phyloP scores from a whole-genome alignment of 2,329 filamentous ascomycete genomes.

The Pseudogymnoascus sp. region DNA sequence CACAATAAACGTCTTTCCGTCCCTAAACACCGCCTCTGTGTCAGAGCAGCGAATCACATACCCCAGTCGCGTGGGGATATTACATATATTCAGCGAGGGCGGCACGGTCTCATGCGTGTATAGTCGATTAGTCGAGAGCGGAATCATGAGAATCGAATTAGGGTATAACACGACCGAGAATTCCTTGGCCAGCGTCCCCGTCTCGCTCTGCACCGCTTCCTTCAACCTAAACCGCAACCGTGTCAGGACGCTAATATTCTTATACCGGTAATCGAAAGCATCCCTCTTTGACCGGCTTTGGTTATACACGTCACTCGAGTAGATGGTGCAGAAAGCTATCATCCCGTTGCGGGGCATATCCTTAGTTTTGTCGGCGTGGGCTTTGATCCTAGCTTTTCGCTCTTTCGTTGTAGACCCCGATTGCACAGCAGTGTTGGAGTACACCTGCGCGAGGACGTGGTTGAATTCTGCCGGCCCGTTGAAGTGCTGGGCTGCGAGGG shows the following conservation, averaged over 20 bases:
- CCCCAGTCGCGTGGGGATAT: background rate
- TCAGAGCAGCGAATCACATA: background rate
- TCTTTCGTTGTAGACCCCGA: background rate
- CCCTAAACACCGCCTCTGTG: background rate
- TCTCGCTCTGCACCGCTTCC: background rate
- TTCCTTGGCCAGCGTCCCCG: background rate
- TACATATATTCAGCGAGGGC: background rate
- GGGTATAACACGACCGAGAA: background rate
- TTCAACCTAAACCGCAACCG: background rate
- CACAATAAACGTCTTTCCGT: background rate
- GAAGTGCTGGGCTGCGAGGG: background rate
- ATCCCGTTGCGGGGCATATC: background rate
- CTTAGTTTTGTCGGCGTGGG: background rate
- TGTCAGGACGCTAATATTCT: background rate
- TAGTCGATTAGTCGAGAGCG: background rate
- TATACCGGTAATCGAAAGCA: background rate
- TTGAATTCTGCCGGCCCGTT: background rate
- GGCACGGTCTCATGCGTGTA: background rate
- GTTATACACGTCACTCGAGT: background rate
- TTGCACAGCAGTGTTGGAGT: background rate
- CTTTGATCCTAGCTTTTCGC: background rate
- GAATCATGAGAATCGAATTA: background rate
- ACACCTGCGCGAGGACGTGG: background rate
- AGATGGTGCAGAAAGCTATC: background rate
- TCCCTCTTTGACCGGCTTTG: background rate